A percentile compares a stretch with the other conserved stretches of the same genome.
These are phyloP conservation scores for Aspergillus sp. DNA, from an alignment of 2,329 filamentous ascomycete genomes.

Conservation along the genomic window DNA sequence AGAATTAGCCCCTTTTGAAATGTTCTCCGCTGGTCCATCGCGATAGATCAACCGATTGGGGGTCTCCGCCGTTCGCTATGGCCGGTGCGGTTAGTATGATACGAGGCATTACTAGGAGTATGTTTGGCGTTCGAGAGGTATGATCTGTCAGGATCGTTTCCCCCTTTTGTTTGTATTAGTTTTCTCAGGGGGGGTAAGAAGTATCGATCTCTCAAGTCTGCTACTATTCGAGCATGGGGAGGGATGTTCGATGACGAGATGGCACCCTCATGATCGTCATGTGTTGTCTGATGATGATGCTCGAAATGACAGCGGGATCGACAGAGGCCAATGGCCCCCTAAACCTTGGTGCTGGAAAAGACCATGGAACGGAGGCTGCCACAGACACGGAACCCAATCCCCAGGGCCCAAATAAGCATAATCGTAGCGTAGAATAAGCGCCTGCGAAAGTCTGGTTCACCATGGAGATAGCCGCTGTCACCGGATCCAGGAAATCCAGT, in stretches of 20 bases:
- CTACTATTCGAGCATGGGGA: too few species aligned
- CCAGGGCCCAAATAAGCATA: constrained; percentile 24
- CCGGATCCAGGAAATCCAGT: not conserved
- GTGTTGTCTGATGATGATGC: not conserved
- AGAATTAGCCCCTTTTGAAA: not conserved
- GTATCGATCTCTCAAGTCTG: too few species aligned
- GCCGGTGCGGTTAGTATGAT: not conserved
- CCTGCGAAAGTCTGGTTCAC: constrained; percentile 20
- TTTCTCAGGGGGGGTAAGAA: not conserved
- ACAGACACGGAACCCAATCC: constrained; percentile 8
- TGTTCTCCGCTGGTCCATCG: not conserved
- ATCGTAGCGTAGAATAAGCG: constrained; percentile 23
- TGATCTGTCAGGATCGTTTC: constrained; percentile 10
- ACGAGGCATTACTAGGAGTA: not conserved
- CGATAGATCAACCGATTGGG: not conserved
- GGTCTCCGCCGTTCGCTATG: not conserved
- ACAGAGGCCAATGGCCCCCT: not conserved
- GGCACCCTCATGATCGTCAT: not conserved
- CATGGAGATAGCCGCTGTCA: constrained; percentile 21
- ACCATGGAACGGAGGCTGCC: constrained; percentile 8
- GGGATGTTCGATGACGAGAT: too few species aligned
- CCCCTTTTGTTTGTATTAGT: not conserved
- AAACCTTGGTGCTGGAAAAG: not conserved
- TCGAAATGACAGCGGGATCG: not conserved
- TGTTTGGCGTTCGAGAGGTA: not conserved